Conservation (phyloP, 2,329 filamentous ascomycete genomes). For the Phaeomoniella chlamydospora region DNA sequence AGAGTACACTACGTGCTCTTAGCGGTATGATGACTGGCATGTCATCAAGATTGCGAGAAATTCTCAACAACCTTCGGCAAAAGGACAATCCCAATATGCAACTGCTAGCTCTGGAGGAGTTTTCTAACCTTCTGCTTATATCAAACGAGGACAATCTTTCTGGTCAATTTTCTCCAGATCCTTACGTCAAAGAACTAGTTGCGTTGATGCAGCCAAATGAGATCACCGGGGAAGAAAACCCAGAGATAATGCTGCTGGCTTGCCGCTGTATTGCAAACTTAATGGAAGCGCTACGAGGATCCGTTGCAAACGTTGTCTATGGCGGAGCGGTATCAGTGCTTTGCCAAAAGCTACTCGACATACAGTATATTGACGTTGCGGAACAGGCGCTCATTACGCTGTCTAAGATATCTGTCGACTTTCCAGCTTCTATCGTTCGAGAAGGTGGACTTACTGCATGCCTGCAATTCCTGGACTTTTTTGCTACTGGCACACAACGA, state of each 20-base stretch:
- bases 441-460: constrained; percentile 95
- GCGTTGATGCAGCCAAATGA: constrained; percentile 82
- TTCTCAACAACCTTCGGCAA: constrained; percentile 59
- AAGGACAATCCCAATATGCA: constrained; percentile 80
- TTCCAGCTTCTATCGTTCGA: constrained; percentile 84
- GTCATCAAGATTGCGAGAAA: constrained; percentile 63
- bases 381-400: constrained; percentile 94
- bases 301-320: constrained; percentile 91
- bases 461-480: constrained; percentile 90
- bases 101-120: constrained; percentile 78
- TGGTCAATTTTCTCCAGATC: constrained; percentile 85
- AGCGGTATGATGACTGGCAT: constrained; percentile 86
- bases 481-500: constrained; percentile 89
- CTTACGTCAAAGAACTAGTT: constrained; percentile 90
- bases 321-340: constrained; percentile 90
- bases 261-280: constrained; percentile 92
- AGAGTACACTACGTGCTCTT: constrained; percentile 69
- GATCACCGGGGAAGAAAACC: constrained; percentile 66
- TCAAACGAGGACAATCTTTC: constrained; percentile 95
- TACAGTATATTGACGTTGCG: constrained; percentile 91
- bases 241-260: constrained; percentile 92
- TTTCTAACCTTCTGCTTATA: constrained; percentile 84
- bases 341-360: constrained; percentile 89
- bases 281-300: constrained; percentile 90
- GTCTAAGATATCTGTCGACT: constrained; percentile 95